These are phyloP conservation scores for Pascua sp. DNA, from an alignment of 1,284 basidiomycete genomes.

Conservation along the genomic window DNA sequence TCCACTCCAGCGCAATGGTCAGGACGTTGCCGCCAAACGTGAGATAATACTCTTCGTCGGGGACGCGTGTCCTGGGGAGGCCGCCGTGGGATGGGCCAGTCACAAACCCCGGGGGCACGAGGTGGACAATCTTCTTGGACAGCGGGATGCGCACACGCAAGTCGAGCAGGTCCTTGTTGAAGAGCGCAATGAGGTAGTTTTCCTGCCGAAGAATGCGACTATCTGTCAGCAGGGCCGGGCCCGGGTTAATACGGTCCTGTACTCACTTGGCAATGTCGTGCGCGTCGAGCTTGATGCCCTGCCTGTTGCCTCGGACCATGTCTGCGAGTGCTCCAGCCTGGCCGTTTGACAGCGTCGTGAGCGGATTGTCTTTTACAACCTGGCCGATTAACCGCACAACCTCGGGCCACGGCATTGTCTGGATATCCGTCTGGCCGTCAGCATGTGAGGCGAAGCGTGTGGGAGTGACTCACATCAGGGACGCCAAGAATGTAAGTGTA, in stretches of 20 bases:
- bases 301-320: conserved; percentile 34
- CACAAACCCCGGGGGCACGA: conserved; percentile 31
- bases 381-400: conserved; percentile 82
- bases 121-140: conserved; percentile 52
- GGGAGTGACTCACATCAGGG: conserved; percentile 52
- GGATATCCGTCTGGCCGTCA: conserved; percentile 79
- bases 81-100: conserved; percentile 23
- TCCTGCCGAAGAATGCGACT: conserved; percentile 91
- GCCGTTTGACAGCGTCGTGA: conserved; percentile 66
- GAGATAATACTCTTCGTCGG: conserved; percentile 28
- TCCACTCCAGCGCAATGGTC: conserved; percentile 92
- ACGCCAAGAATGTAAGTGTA: conserved; percentile 58
- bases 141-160: conserved; percentile 68
- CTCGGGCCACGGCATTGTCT: conserved; percentile 94
- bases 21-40: conserved; percentile 53
- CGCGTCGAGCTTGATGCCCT: conserved; percentile 74
- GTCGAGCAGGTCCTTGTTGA: conserved; percentile 94
- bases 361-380: conserved; percentile 84
- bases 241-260: too few species aligned
- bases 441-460: not conserved
- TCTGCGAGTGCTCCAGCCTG: conserved; percentile 47
- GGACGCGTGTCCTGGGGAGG: conserved; percentile 19
- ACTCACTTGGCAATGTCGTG: conserved; percentile 64
- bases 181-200: conserved; percentile 95
- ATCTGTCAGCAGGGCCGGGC: not conserved